Evolutionary conservation across 768 basidiomycete genomes (phyloP).

Genomic region (Cystobasidiopsis lactophilus): DNA sequence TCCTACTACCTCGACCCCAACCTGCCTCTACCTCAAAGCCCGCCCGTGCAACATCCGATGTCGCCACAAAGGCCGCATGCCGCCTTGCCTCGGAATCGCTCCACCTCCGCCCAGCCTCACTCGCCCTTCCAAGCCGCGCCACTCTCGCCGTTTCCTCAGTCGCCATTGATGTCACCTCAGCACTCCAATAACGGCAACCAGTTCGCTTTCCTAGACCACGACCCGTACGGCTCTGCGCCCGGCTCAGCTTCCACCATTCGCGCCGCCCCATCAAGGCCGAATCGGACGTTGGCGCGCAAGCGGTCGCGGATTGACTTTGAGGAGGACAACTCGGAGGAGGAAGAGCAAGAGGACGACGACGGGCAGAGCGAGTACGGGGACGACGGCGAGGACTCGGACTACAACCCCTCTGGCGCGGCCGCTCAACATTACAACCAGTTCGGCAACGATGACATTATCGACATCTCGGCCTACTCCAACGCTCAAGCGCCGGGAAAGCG

Average conservation of each 20-base stretch:
- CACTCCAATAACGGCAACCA: background rate
- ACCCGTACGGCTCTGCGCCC: background rate
- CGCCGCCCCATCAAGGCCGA: conserved; percentile 2
- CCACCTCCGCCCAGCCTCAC: too few relatives aligned
- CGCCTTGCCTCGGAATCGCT: too few relatives aligned
- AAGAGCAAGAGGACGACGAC: conserved; percentile 7
- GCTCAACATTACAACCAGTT: too few relatives aligned
- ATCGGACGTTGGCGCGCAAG: conserved; percentile 3
- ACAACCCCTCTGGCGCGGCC: too few relatives aligned
- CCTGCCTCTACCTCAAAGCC: too few relatives aligned
- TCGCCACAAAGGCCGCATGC: too few relatives aligned
- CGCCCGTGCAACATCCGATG: too few relatives aligned
- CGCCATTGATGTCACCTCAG: background rate
- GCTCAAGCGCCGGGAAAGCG: background rate
- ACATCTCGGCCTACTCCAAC: too few relatives aligned
- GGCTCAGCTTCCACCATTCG: background rate
- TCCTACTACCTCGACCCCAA: background rate
- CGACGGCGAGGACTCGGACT: background rate
- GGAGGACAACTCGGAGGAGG: background rate
- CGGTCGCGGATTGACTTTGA: background rate
- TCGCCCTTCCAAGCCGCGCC: too few relatives aligned
- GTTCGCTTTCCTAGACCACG: background rate
- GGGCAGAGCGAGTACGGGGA: conserved; percentile 2
- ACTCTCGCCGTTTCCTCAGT: background rate
- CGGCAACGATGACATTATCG: too few relatives aligned